Evolutionary conservation across 495 filamentous ascomycete species (phyloP).

Genomic region (Tirmania nivea): DNA sequence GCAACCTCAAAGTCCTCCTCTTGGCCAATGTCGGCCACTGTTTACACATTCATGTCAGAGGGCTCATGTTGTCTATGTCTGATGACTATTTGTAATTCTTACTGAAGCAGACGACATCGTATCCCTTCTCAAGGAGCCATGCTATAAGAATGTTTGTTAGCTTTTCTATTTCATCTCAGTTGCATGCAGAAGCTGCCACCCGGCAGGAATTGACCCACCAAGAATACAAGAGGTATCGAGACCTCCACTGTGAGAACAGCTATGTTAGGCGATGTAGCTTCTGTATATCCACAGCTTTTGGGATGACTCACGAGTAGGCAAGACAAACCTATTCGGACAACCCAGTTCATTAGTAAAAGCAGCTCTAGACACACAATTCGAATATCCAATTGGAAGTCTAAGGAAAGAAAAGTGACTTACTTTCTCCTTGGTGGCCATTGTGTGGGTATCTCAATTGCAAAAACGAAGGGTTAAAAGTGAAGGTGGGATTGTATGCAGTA

Average conservation of each 20-base stretch:
- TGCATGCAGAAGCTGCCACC: not conserved
- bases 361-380: not conserved
- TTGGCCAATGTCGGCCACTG: conserved; percentile 43
- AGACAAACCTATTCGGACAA: conserved; percentile 21
- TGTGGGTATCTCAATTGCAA: not conserved
- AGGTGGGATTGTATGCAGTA: too few relatives aligned
- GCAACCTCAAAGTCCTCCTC: conserved; percentile 46
- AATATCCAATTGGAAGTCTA: not conserved
- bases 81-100: conserved; percentile 9
- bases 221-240: conserved; percentile 47
- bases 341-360: not conserved
- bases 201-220: conserved; percentile 13
- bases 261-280: too few relatives aligned
- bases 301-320: conserved; percentile 24
- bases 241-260: conserved; percentile 23
- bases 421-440: not conserved
- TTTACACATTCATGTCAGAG: conserved; percentile 7
- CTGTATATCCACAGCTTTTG: not conserved
- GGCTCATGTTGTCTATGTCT: not conserved
- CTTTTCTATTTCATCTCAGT: not conserved
- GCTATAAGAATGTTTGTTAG: conserved; percentile 10
- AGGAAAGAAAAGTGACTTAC: not conserved
- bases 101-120: conserved; percentile 47
- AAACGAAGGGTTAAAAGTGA: too few relatives aligned
- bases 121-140: conserved; percentile 47